phyloP scores from a whole-genome alignment of 208 protist genomes.

The Porcisia deanei region DNA sequence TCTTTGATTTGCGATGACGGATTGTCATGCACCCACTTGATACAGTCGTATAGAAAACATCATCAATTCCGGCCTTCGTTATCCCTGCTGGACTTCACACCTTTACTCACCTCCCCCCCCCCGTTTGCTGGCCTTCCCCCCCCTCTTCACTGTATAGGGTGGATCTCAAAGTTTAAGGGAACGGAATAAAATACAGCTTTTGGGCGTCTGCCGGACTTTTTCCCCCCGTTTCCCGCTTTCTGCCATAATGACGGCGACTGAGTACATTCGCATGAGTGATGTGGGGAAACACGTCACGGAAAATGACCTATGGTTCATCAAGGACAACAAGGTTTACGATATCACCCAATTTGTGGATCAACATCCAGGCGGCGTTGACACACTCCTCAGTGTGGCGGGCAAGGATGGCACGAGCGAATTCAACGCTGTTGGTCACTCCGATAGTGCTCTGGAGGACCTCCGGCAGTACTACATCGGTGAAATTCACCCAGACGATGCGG shows the following conservation, averaged over 20 bases:
- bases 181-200: not conserved
- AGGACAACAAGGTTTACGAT: conserved; percentile 88
- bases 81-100: not conserved
- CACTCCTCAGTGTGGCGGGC: conserved; percentile 79
- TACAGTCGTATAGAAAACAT: not conserved
- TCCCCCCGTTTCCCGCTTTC: too few relatives aligned
- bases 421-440: conserved; percentile 77
- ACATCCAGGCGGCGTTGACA: conserved; percentile 91
- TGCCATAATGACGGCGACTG: conserved; percentile 2
- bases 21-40: not conserved
- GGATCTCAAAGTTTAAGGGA: not conserved
- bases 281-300: conserved; percentile 66
- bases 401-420: conserved; percentile 88
- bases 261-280: conserved; percentile 61
- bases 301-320: conserved; percentile 81
- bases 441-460: conserved; percentile 62
- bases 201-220: not conserved
- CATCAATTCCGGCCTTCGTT: not conserved
- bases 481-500: conserved; percentile 58
- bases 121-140: not conserved
- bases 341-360: conserved; percentile 84
- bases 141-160: too few relatives aligned
- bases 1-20: not conserved
- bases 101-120: too few relatives aligned
- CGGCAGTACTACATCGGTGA: conserved; percentile 82